Conservation (phyloP, 208 protist species). For the Wallacemonas sp. region DNA sequence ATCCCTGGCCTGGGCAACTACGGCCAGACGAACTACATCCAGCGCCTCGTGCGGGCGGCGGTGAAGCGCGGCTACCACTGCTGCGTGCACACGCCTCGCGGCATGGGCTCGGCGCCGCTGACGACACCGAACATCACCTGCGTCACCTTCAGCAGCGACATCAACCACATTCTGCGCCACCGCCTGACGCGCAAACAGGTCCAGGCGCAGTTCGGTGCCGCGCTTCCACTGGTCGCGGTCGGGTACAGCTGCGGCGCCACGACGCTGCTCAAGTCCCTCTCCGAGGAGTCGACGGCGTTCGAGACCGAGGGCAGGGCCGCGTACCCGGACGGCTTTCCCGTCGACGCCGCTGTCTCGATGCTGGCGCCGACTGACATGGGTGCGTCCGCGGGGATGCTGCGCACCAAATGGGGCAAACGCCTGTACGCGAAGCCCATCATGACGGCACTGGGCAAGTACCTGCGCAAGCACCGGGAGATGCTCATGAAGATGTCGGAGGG, state of each 20-base stretch:
- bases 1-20: constrained; percentile 52
- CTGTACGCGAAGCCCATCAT: constrained; percentile 40
- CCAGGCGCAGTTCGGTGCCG: constrained; percentile 22
- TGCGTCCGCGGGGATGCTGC: constrained; percentile 27
- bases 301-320: constrained; percentile 11
- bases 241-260: constrained; percentile 51
- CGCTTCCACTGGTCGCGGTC: constrained; percentile 40
- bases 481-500: constrained; percentile 20
- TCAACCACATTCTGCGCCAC: constrained; percentile 28
- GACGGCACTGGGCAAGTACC: constrained; percentile 35
- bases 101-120: constrained; percentile 57
- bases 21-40: constrained; percentile 46
- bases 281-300: constrained; percentile 34
- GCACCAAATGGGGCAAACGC: constrained; percentile 14
- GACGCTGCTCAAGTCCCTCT: constrained; percentile 37
- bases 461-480: constrained; percentile 34
- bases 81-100: constrained; percentile 59
- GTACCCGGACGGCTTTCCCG: constrained; percentile 31
- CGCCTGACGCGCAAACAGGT: constrained; percentile 25
- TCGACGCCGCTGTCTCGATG: constrained; percentile 28
- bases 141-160: constrained; percentile 46
- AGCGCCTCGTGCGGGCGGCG: constrained; percentile 27
- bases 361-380: constrained; percentile 54
- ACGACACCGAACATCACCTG: constrained; percentile 40
- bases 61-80: constrained; percentile 33